Conservation (phyloP, 352 stramenopile species). For the Phytophthora multivora region DNA sequence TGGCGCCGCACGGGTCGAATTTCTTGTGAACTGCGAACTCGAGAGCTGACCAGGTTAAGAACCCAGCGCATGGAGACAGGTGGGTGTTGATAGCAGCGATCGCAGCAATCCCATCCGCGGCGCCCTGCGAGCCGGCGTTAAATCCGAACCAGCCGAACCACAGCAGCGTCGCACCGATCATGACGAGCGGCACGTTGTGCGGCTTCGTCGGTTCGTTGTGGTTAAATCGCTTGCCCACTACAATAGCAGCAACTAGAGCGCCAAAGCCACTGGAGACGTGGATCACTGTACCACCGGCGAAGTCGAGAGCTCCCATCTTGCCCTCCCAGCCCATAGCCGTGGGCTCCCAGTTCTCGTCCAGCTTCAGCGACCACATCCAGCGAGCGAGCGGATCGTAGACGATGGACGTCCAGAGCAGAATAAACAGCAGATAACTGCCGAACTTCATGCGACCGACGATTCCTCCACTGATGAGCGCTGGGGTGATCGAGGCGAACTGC, state of each 20-base stretch:
- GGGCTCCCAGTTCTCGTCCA: conserved; percentile 56
- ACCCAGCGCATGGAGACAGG: conserved; percentile 56
- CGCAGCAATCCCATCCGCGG: conserved; percentile 63
- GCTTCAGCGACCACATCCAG: conserved; percentile 81
- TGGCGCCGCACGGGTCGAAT: conserved; percentile 64
- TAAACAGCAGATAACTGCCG: conserved; percentile 74
- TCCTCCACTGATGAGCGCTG: conserved; percentile 75
- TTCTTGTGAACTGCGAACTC: conserved; percentile 63
- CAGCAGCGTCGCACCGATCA: conserved; percentile 73
- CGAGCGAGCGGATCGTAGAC: conserved; percentile 87
- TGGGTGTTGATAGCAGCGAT: conserved; percentile 79
- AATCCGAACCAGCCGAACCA: conserved; percentile 90
- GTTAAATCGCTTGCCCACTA: conserved; percentile 82
- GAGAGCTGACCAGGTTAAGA: conserved; percentile 68
- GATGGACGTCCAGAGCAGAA: conserved; percentile 75
- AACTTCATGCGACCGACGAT: conserved; percentile 89
- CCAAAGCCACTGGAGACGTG: conserved; percentile 81
- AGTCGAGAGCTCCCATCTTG: conserved; percentile 77
- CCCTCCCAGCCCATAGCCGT: conserved; percentile 60
- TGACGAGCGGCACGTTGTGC: conserved; percentile 84
- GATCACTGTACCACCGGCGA: conserved; percentile 83
- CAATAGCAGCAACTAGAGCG: conserved; percentile 60
- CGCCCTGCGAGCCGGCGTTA: conserved; percentile 69
- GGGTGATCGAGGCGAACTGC: conserved; percentile 83
- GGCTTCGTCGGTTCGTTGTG: conserved; percentile 68